Evolutionary conservation across 192 early-diverging fungal species (phyloP).

Genomic region (Backusella australiensis): DNA sequence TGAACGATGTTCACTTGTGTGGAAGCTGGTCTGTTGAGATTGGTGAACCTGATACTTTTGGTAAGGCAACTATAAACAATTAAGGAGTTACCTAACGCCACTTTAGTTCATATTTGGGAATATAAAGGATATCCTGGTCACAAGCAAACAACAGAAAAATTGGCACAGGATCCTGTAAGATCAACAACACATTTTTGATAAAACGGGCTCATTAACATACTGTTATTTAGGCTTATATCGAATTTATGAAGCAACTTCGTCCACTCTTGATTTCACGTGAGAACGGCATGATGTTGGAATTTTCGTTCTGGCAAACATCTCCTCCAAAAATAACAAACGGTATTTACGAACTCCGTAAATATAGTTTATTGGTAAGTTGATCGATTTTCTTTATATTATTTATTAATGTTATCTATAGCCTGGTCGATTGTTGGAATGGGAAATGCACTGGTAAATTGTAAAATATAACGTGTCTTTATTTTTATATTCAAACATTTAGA

Average conservation of each 20-base stretch:
- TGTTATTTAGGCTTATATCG: constrained; percentile 48
- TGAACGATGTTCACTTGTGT: constrained; percentile 77
- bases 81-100: too few species aligned
- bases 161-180: constrained; percentile 61
- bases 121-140: constrained; percentile 89
- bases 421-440: constrained; percentile 90
- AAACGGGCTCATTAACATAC: not conserved
- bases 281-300: constrained; percentile 89
- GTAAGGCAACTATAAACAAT: constrained; percentile 33
- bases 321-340: constrained; percentile 76
- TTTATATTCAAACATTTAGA: not conserved
- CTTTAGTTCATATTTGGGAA: constrained; percentile 90
- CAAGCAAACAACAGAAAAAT: constrained; percentile 59
- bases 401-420: constrained; percentile 48
- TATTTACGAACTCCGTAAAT: constrained; percentile 90
- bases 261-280: constrained; percentile 75
- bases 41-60: constrained; percentile 82
- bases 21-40: constrained; percentile 90
- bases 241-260: constrained; percentile 63
- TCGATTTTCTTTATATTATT: not conserved
- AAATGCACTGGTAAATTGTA: constrained; percentile 69
- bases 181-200: not conserved
- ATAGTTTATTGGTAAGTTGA: constrained; percentile 65
- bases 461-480: not conserved
- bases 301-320: constrained; percentile 86